Evolutionary conservation across 2,329 filamentous ascomycete species (phyloP).

Genomic region (Akanthomyces muscarius): DNA sequence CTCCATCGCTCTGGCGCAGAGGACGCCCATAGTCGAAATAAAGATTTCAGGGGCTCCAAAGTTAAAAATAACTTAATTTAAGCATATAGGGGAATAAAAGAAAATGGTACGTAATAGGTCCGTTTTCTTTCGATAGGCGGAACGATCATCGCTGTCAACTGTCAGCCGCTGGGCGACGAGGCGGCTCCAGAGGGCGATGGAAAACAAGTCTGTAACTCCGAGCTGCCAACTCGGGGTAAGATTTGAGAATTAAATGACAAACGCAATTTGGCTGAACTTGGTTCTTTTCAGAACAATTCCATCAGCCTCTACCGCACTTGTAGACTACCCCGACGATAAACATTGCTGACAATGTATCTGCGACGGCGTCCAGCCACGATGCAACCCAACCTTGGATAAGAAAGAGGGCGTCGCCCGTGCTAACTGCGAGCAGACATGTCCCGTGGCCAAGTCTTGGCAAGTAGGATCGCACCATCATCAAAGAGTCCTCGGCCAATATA

Average conservation of each 20-base stretch:
- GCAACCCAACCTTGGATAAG: neutral
- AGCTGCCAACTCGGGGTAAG: too few relatives aligned
- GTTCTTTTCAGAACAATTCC: neutral
- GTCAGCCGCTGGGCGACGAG: neutral
- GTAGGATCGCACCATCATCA: neutral
- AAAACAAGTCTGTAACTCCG: too few relatives aligned
- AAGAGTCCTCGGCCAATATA: neutral
- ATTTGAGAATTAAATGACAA: neutral
- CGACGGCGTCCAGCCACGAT: neutral
- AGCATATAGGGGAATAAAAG: neutral
- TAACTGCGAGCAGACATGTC: neutral
- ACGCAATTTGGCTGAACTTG: neutral
- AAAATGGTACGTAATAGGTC: neutral
- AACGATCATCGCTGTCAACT: neutral
- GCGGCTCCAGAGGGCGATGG: neutral
- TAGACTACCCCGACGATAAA: neutral
- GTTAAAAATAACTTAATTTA: neutral
- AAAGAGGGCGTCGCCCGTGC: too few relatives aligned
- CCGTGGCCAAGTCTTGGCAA: conserved; percentile 2
- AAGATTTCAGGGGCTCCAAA: too few relatives aligned
- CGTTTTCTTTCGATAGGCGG: neutral
- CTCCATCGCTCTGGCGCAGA: too few relatives aligned
- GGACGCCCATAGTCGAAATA: neutral
- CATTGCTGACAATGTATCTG: neutral
- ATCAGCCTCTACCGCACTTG: neutral